Evolutionary conservation across 2,329 filamentous ascomycete genomes (phyloP).

Genomic region (Aureobasidium sp.): DNA sequence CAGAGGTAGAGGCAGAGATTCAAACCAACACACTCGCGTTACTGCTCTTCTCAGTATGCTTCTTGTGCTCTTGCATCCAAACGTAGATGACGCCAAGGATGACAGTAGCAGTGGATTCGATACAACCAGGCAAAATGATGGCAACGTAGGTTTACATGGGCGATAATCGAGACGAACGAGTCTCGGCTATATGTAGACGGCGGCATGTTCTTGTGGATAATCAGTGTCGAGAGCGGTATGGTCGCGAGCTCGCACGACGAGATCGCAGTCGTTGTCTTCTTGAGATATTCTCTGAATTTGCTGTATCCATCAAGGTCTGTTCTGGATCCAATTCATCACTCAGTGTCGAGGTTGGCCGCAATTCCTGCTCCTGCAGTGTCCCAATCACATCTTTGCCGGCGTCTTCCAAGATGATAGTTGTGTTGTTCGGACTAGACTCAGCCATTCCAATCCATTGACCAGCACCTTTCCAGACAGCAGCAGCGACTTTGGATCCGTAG

Average conservation of each 20-base stretch:
- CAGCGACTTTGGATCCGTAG: background rate
- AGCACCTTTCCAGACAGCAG: slow-evolving; percentile 1
- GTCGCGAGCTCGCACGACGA: background rate
- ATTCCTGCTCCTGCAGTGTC: background rate
- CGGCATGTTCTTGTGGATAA: background rate
- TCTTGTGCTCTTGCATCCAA: too few species aligned
- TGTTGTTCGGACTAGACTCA: background rate
- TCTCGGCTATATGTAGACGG: background rate
- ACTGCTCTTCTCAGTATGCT: too few species aligned
- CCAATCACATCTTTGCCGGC: background rate
- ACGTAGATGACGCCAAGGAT: too few species aligned
- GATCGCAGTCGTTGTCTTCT: background rate
- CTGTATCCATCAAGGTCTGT: background rate
- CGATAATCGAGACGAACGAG: too few species aligned
- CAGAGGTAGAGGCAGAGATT: too few species aligned
- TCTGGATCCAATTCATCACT: background rate
- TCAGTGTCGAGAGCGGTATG: background rate
- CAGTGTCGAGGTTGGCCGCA: background rate
- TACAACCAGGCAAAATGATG: too few species aligned
- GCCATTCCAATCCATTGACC: background rate
- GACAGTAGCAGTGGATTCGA: too few species aligned
- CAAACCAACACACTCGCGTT: too few species aligned
- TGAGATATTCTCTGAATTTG: background rate
- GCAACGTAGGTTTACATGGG: too few species aligned
- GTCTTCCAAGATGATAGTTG: background rate